These are phyloP conservation scores for Solanum ahanhuiri DNA, from an alignment of 257 asterid genomes.

Conservation along the genomic window DNA sequence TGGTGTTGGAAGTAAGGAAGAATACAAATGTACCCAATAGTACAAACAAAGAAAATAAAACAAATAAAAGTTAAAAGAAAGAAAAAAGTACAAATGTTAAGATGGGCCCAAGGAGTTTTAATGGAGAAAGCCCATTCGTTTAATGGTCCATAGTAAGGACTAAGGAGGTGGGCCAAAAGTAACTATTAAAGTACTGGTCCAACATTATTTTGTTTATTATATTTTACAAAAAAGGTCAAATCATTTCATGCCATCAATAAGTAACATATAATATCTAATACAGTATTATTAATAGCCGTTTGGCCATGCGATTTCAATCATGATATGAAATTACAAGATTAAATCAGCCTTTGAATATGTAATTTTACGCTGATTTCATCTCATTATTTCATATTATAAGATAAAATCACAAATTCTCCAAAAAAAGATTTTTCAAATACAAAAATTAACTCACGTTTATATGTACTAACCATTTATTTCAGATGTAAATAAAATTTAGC, in stretches of 20 bases:
- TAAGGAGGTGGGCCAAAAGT: neutral
- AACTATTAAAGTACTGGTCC: neutral
- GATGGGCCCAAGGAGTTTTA: neutral
- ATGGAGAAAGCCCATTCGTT: neutral
- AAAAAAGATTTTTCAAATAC: too few relatives aligned
- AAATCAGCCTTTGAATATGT: too few relatives aligned
- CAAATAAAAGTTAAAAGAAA: neutral
- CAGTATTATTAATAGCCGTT: neutral
- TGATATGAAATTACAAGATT: too few relatives aligned
- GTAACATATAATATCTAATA: neutral
- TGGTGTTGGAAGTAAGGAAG: neutral
- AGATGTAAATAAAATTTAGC: too few relatives aligned
- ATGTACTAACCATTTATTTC: too few relatives aligned
- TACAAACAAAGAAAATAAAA: neutral
- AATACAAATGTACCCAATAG: neutral
- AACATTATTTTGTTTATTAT: neutral
- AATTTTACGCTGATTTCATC: too few relatives aligned
- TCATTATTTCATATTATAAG: too few relatives aligned
- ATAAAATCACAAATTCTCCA: too few relatives aligned
- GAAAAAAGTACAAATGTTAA: neutral
- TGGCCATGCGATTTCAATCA: neutral
- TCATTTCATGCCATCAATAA: neutral
- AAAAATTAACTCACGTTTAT: too few relatives aligned
- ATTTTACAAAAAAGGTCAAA: neutral
- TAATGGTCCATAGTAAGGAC: neutral